Evolutionary conservation across 768 basidiomycete species (phyloP), one percentile per base, ranked within the genome.

Genomic region (Phallus indusiatus): DNA sequence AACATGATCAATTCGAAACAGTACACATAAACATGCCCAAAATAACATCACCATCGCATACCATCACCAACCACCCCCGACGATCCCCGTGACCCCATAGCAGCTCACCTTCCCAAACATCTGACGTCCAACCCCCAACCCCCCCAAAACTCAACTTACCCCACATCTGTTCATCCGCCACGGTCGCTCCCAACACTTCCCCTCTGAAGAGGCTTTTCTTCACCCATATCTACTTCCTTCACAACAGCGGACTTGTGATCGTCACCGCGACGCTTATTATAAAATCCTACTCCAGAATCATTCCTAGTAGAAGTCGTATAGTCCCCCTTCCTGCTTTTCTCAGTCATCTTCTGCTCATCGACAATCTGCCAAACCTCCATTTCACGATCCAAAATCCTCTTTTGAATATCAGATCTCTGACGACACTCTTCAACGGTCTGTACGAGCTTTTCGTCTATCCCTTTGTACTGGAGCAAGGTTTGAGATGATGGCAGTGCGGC

Each of bases 291-390:
- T 21, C 20, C 22, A 5, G 56, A 28, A 28, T n/a, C 33, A 49
- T 17, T 17, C 2, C 18, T 47, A 21, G 55, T 21, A 28, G 28
- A 3, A 28, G 47, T 9, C 55, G 20, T 7, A 17, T 9, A 10
- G 2, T 6, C 21, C 10, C 16, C 17, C 12, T 28, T 35, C 48
- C 49, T 49, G 55, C 10, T 46, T 18, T 22, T 11, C 22, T 56
- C 46, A 16, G 48, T 58, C 14, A 10, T 17, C 56, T 52, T 58
- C 56, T 51, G 56, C 22, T 58, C 56, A 24, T 51, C 56, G 17
- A 58, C 51, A 16, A 58, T 58, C 34, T 58, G 56, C 56, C 56
- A 58, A 14, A 58, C 56, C 28, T 58, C 56, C 56, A 57, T 57
- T 36, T 57, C 56, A n/a, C 56, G 21, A 22, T 57, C 56, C 16